Conservation (phyloP, 371 early-diverging fungal species). For the Mortierella sp. region DNA sequence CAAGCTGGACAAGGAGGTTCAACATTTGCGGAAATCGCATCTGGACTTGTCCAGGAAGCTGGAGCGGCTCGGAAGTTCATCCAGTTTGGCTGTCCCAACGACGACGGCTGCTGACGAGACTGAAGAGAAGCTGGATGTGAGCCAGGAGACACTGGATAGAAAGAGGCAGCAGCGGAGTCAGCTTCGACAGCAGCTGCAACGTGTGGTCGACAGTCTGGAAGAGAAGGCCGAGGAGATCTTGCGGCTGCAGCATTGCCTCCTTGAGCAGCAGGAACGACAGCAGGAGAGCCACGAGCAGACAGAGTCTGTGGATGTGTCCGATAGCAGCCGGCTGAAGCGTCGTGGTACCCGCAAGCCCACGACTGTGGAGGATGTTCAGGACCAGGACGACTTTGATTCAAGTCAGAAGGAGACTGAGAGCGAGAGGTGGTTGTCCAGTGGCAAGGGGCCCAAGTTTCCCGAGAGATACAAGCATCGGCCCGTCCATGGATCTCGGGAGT, state of each 20-base stretch:
- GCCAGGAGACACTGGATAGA: not conserved
- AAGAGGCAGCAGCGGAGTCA: slow-evolving; percentile 24
- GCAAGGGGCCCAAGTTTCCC: not conserved
- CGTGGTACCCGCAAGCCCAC: not conserved
- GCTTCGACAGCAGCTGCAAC: slow-evolving; percentile 21
- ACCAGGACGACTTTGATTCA: not conserved
- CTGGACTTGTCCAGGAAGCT: slow-evolving; percentile 21
- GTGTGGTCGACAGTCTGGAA: slow-evolving; percentile 23
- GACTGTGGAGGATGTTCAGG: not conserved
- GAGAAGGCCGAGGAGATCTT: slow-evolving; percentile 28
- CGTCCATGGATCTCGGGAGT: not conserved
- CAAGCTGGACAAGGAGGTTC: slow-evolving; percentile 22
- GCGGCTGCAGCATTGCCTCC: slow-evolving; percentile 9
- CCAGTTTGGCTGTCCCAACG: not conserved
- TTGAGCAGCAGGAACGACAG: slow-evolving; percentile 24
- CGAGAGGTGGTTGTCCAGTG: not conserved
- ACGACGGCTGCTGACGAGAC: not conserved
- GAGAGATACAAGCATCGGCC: slow-evolving; percentile 1
- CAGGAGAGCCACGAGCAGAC: not conserved
- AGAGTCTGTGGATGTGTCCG: not conserved
- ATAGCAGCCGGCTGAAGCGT: not conserved
- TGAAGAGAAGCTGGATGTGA: not conserved
- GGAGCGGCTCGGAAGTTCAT: slow-evolving; percentile 12
- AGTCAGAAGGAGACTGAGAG: not conserved
- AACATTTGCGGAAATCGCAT: slow-evolving; percentile 28